Percentiles rank a stretch among this genome's conserved stretches.
These are phyloP conservation scores for Chytriomyces sp. DNA, from an alignment of 192 early-diverging fungal genomes.

Conservation along the genomic window DNA sequence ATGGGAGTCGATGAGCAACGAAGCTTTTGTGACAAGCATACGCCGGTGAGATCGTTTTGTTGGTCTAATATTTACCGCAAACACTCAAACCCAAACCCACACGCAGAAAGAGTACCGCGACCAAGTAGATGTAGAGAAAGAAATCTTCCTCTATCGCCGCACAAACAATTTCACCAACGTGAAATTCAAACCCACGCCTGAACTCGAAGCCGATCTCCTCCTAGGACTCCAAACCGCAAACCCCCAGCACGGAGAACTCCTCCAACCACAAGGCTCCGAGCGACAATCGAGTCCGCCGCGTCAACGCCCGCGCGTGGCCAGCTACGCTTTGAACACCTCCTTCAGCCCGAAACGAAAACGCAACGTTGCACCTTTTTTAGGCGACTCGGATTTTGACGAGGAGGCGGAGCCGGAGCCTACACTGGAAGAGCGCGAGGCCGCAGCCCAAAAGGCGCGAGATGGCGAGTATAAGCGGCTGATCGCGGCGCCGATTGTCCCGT, in stretches of 20 bases:
- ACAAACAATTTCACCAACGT: slow-evolving; percentile 10
- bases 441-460: slow-evolving; percentile 26
- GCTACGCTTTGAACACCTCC: background rate
- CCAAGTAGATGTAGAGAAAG: slow-evolving; percentile 41
- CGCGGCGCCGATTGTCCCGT: slow-evolving; percentile 63
- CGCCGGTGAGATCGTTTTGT: slow-evolving; percentile 57
- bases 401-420: background rate
- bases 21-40: slow-evolving; percentile 90
- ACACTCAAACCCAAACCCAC: background rate
- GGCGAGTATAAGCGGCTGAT: slow-evolving; percentile 56
- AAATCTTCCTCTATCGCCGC: slow-evolving; percentile 32
- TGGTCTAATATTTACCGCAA: background rate
- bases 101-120: slow-evolving; percentile 49
- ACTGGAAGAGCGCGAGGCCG: slow-evolving; percentile 3
- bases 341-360: background rate
- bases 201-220: slow-evolving; percentile 10
- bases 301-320: background rate
- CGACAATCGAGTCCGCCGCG: background rate
- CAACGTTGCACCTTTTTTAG: background rate
- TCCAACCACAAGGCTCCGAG: background rate
- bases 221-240: background rate
- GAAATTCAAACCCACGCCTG: slow-evolving; percentile 23
- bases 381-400: slow-evolving; percentile 16
- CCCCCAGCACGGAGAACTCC: background rate
- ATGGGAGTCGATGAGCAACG: slow-evolving; percentile 51